Conservation (phyloP, 2,329 filamentous ascomycete species). For the Fusarium humuli region DNA sequence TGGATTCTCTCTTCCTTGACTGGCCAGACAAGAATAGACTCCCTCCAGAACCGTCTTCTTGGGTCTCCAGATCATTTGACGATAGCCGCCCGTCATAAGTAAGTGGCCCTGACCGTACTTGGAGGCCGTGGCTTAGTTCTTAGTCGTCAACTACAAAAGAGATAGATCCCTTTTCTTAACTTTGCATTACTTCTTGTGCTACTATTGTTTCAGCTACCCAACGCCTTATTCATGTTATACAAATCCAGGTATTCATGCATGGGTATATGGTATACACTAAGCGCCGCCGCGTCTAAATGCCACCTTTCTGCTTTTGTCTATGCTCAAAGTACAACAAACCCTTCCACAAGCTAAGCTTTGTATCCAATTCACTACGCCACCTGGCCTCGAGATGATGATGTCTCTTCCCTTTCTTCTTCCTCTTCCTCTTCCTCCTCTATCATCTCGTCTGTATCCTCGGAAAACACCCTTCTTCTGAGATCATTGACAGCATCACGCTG, state of each 20-base stretch:
- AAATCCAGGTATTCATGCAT: slow-evolving; percentile 11
- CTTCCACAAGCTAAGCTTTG: slow-evolving; percentile 1
- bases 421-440: neutral
- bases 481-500: slow-evolving; percentile 6
- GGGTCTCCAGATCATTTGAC: slow-evolving; percentile 17
- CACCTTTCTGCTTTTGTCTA: slow-evolving; percentile 13
- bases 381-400: neutral
- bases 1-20: slow-evolving; percentile 3
- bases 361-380: neutral
- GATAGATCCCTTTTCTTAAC: slow-evolving; percentile 14
- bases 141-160: slow-evolving; percentile 26
- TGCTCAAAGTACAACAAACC: slow-evolving; percentile 4
- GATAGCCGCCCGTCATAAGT: slow-evolving; percentile 28
- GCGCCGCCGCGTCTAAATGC: slow-evolving; percentile 39
- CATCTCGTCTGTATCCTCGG: neutral
- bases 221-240: slow-evolving; percentile 22
- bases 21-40: slow-evolving; percentile 34
- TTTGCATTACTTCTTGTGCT: slow-evolving; percentile 25
- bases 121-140: slow-evolving; percentile 24
- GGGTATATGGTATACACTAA: slow-evolving; percentile 19
- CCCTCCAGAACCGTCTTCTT: slow-evolving; percentile 6
- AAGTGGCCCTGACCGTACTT: neutral
- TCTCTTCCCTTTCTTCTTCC: neutral
- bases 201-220: slow-evolving; percentile 15
- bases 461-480: slow-evolving; percentile 3